phyloP scores from a whole-genome alignment of 192 early-diverging fungal species.

The Podila horticola region DNA sequence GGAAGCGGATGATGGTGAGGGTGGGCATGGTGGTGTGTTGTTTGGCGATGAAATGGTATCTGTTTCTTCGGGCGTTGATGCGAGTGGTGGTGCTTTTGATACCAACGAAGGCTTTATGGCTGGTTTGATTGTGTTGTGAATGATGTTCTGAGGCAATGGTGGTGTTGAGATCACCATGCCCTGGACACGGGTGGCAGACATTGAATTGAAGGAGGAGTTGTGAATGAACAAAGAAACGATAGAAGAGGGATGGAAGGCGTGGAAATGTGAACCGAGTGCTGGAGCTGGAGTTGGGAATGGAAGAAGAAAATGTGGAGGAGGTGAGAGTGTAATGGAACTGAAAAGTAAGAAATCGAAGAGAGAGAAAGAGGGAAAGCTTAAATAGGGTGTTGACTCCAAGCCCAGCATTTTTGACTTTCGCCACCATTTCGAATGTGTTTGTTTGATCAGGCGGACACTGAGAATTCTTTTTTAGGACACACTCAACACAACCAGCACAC shows the following conservation, averaged over 20 bases:
- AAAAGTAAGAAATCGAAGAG: no score
- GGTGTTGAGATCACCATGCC: not conserved
- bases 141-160: not conserved
- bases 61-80: not conserved
- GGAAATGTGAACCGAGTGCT: not conserved
- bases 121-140: not conserved
- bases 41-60: no score
- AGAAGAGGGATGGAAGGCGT: no score
- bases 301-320: not conserved
- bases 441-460: no score
- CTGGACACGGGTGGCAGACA: not conserved
- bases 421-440: no score
- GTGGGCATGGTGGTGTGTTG: not conserved
- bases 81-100: not conserved
- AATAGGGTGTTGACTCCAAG: no score
- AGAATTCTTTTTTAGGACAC: no score
- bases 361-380: not conserved
- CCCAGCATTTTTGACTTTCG: no score
- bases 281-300: not conserved
- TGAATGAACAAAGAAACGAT: no score
- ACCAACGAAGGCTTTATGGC: not conserved
- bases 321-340: not conserved
- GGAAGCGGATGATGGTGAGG: not conserved
- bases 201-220: not conserved
- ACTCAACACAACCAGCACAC: no score